phyloP scores from a whole-genome alignment of 2,329 filamentous ascomycete species.

The Botrytis byssoidea region DNA sequence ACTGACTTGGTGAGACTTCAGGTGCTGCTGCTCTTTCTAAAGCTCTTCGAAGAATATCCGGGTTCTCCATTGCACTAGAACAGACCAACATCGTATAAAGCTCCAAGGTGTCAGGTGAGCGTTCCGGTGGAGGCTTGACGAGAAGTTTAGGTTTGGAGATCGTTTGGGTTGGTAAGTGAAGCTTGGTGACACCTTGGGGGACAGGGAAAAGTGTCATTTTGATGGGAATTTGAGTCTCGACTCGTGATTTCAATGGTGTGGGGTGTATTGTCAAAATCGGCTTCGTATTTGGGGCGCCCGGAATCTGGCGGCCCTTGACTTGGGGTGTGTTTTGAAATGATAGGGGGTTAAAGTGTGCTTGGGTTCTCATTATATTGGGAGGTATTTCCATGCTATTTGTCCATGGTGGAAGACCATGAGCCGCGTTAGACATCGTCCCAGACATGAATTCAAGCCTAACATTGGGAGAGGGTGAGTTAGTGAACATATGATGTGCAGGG shows the following conservation, averaged over 20 bases:
- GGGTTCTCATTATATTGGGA: slow-evolving; percentile 26
- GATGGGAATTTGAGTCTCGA: slow-evolving; percentile 94
- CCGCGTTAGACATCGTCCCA: slow-evolving; percentile 34
- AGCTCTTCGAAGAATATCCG: slow-evolving; percentile 64
- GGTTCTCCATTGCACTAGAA: slow-evolving; percentile 84
- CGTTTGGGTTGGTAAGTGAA: slow-evolving; percentile 85
- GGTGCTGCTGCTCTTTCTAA: slow-evolving; percentile 43
- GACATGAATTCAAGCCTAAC: slow-evolving; percentile 43
- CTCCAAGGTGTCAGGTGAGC: slow-evolving; percentile 72
- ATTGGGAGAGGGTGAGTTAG: slow-evolving; percentile 49
- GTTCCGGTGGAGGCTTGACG: slow-evolving; percentile 66
- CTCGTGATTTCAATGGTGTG: slow-evolving; percentile 78
- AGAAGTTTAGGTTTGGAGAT: slow-evolving; percentile 94
- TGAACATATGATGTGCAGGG: slow-evolving; percentile 44
- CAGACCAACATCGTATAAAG: slow-evolving; percentile 82
- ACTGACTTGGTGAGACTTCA: slow-evolving; percentile 26
- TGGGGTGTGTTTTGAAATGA: slow-evolving; percentile 29
- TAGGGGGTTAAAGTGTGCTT: slow-evolving; percentile 23
- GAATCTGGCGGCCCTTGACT: slow-evolving; percentile 30
- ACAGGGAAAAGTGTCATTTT: slow-evolving; percentile 75
- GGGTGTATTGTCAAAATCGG: slow-evolving; percentile 59
- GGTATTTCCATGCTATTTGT: slow-evolving; percentile 33
- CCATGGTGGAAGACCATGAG: slow-evolving; percentile 40
- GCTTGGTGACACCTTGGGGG: slow-evolving; percentile 70
- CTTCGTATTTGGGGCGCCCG: slow-evolving; percentile 34